Percentiles rank a stretch among this genome's conserved stretches.
phyloP scores from a whole-genome alignment of 225 moss, liverwort and hornwort species.

The Polytrichum formosum region DNA sequence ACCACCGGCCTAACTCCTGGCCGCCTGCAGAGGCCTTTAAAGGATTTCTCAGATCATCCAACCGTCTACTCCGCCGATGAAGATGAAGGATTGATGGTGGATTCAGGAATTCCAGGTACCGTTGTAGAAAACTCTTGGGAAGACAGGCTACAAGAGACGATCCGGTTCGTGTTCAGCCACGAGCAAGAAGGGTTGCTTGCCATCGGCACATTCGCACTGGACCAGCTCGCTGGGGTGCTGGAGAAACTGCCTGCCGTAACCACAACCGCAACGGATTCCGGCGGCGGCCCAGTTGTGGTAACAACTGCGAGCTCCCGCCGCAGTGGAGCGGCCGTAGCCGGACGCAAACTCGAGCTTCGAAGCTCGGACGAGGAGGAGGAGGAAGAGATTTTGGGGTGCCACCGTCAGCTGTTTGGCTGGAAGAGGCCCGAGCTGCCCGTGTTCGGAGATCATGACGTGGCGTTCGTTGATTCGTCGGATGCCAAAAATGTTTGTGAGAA shows the following conservation, averaged over 20 bases:
- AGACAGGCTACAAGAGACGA: slow-evolving; percentile 31
- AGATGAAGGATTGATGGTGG: background rate
- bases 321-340: background rate
- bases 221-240: slow-evolving; percentile 23
- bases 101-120: too few relatives aligned
- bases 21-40: background rate
- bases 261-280: background rate
- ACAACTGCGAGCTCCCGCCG: background rate
- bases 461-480: background rate
- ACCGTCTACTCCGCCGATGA: background rate
- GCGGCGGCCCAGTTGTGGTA: background rate
- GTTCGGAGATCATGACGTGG: slow-evolving; percentile 6
- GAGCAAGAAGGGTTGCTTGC: slow-evolving; percentile 47
- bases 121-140: slow-evolving; percentile 14
- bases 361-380: slow-evolving; percentile 20
- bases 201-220: slow-evolving; percentile 52
- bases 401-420: background rate
- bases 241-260: background rate
- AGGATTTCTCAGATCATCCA: background rate
- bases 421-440: slow-evolving; percentile 12
- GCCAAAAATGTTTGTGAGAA: background rate
- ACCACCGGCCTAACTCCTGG: background rate
- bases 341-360: background rate
- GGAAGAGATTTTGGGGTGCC: background rate
- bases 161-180: slow-evolving; percentile 50